Percentiles rank a stretch among this genome's conserved stretches.
phyloP scores from a whole-genome alignment of 768 basidiomycete genomes.

The Kwoniella mangroviensis region DNA sequence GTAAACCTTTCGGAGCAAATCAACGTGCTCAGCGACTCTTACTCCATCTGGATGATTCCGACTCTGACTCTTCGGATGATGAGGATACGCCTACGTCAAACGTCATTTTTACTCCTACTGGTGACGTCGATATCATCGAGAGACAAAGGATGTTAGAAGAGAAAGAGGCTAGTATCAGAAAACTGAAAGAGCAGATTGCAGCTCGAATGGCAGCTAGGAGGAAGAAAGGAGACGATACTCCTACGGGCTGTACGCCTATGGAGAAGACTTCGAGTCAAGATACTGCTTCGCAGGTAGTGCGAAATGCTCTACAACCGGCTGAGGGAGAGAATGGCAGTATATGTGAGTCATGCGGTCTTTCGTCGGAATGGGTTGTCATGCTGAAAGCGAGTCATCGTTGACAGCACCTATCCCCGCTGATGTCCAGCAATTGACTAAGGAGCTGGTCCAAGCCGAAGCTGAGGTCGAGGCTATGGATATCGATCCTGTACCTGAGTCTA shows the following conservation, averaged over 20 bases:
- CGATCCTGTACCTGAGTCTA: slow-evolving; percentile 4
- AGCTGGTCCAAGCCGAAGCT: slow-evolving; percentile 22
- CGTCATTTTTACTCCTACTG: not conserved
- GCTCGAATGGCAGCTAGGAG: slow-evolving; percentile 32
- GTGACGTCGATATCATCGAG: slow-evolving; percentile 17
- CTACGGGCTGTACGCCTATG: not conserved
- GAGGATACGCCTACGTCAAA: slow-evolving; percentile 8
- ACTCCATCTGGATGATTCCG: slow-evolving; percentile 40
- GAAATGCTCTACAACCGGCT: not conserved
- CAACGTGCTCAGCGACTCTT: slow-evolving; percentile 36
- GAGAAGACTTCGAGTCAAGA: not conserved
- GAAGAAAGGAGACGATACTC: not conserved
- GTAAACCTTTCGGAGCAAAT: slow-evolving; percentile 29
- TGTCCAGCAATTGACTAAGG: slow-evolving; percentile 17
- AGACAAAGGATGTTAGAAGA: slow-evolving; percentile 36
- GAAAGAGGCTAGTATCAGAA: slow-evolving; percentile 44
- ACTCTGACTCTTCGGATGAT: slow-evolving; percentile 28
- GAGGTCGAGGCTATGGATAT: slow-evolving; percentile 27
- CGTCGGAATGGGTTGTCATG: not conserved
- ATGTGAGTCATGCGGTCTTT: slow-evolving; percentile 3
- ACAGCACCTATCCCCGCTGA: slow-evolving; percentile 21
- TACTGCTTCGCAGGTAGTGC: not conserved
- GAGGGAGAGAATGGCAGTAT: not conserved
- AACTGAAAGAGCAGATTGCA: slow-evolving; percentile 45
- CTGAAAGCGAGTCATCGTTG: not conserved